These are phyloP conservation scores for Bretschneidera sinensis DNA, from an alignment of 345 rosid species.

Conservation along the genomic window DNA sequence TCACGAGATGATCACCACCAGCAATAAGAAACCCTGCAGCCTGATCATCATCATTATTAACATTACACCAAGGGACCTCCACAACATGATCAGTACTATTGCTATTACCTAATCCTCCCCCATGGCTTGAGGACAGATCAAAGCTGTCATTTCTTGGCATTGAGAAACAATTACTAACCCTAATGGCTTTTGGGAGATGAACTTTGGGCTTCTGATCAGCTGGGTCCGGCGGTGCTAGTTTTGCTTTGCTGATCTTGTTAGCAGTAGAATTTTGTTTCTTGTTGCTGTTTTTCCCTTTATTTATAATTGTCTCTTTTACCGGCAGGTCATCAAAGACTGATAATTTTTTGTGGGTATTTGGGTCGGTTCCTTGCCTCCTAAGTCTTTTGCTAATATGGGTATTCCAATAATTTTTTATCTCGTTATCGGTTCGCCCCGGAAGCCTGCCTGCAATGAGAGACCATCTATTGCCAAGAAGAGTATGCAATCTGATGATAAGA, in stretches of 20 bases:
- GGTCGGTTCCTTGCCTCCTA: constrained; percentile 28
- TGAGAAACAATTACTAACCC: constrained; percentile 23
- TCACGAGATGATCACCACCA: constrained; percentile 15
- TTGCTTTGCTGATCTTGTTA: background rate
- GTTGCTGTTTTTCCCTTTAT: background rate
- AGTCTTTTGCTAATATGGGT: constrained; percentile 46
- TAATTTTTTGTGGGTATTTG: constrained; percentile 30
- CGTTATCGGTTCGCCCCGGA: constrained; percentile 73
- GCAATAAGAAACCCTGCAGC: constrained; percentile 16
- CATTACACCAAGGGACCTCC: background rate
- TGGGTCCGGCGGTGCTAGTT: background rate
- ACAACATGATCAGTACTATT: background rate
- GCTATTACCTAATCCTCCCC: constrained; percentile 11
- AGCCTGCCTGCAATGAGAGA: constrained; percentile 59
- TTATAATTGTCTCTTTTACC: constrained; percentile 4
- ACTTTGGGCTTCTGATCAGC: constrained; percentile 34
- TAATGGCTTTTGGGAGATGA: constrained; percentile 46
- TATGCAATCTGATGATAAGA: constrained; percentile 48
- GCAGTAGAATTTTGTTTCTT: too few relatives aligned
- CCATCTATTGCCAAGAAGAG: constrained; percentile 62
- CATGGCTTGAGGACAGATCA: constrained; percentile 18
- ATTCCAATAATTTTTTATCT: constrained; percentile 66
- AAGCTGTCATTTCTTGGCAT: constrained; percentile 33
- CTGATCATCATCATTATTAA: constrained; percentile 2
- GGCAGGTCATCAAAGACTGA: background rate